A percentile compares a stretch with the other conserved stretches of the same genome.
Conservation (phyloP, 108 stramenopile species). For the Fistulifera pelliculosa region DNA sequence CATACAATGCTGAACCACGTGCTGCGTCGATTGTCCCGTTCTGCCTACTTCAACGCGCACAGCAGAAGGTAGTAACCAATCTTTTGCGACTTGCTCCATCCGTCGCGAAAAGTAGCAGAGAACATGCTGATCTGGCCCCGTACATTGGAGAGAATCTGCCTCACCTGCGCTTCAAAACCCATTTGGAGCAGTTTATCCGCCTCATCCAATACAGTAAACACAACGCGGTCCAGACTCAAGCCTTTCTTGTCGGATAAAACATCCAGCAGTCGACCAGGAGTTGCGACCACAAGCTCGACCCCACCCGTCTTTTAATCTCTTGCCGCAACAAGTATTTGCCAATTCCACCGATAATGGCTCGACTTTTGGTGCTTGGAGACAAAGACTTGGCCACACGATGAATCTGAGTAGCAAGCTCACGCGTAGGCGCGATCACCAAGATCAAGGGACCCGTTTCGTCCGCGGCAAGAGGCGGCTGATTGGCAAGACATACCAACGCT, state of each 20-base stretch:
- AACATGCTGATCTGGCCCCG: conserved; percentile 58
- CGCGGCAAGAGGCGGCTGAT: neutral
- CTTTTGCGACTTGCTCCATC: conserved; percentile 44
- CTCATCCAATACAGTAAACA: conserved; percentile 90
- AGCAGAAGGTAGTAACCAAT: conserved; percentile 67
- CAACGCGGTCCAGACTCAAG: conserved; percentile 15
- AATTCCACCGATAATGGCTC: conserved; percentile 65
- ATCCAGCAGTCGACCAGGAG: conserved; percentile 96
- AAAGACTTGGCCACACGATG: conserved; percentile 34
- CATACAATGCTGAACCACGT: conserved; percentile 74
- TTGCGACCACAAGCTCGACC: conserved; percentile 85
- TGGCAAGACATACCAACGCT: conserved; percentile 35
- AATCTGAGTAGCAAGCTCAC: conserved; percentile 94
- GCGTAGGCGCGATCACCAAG: conserved; percentile 85
- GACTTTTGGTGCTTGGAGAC: conserved; percentile 25
- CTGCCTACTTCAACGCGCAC: conserved; percentile 52
- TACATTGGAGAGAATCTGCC: conserved; percentile 45
- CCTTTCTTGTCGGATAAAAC: conserved; percentile 24
- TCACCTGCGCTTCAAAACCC: conserved; percentile 86
- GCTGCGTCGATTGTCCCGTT: conserved; percentile 57
- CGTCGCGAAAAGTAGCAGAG: conserved; percentile 57
- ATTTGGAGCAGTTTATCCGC: conserved; percentile 86
- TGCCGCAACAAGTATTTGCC: conserved; percentile 66
- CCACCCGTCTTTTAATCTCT: conserved; percentile 32
- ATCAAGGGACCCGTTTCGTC: conserved; percentile 11